Percentiles rank a stretch among this genome's conserved stretches.
These are phyloP conservation scores for Psilocybe sp. DNA, from an alignment of 768 basidiomycete genomes.

Conservation along the genomic window DNA sequence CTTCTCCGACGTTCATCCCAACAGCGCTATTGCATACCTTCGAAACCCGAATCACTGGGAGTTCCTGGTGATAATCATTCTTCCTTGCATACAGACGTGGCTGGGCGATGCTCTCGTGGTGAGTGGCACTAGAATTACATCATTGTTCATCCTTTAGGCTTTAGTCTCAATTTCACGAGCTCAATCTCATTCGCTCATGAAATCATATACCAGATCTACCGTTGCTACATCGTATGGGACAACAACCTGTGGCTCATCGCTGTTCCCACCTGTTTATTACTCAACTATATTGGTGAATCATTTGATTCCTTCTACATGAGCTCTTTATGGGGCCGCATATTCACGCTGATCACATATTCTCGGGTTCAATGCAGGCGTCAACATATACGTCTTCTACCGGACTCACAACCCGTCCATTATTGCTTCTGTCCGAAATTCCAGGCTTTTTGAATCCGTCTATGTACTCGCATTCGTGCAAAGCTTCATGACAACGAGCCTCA, in stretches of 20 bases:
- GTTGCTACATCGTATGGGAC: slow-evolving; percentile 28
- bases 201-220: slow-evolving; percentile 21
- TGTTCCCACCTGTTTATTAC: slow-evolving; percentile 19
- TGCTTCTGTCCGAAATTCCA: slow-evolving; percentile 1
- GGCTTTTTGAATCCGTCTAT: slow-evolving; percentile 22
- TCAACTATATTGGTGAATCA: slow-evolving; percentile 17
- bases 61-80: slow-evolving; percentile 15
- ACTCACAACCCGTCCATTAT: slow-evolving; percentile 15
- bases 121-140: neutral
- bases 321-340: too few relatives aligned
- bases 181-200: too few relatives aligned
- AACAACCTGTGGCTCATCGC: slow-evolving; percentile 17
- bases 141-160: too few relatives aligned
- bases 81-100: slow-evolving; percentile 20
- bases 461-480: slow-evolving; percentile 24
- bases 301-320: too few relatives aligned
- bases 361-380: slow-evolving; percentile 9
- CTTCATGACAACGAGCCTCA: slow-evolving; percentile 25
- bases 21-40: slow-evolving; percentile 12
- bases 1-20: slow-evolving; percentile 12
- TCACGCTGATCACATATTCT: too few relatives aligned
- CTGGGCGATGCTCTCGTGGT: slow-evolving; percentile 24
- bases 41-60: slow-evolving; percentile 15
- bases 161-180: too few relatives aligned
- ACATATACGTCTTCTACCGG: slow-evolving; percentile 22